Evolutionary conservation across 1,284 basidiomycete species (phyloP).

Genomic region (Apiotrichum gamsii): DNA sequence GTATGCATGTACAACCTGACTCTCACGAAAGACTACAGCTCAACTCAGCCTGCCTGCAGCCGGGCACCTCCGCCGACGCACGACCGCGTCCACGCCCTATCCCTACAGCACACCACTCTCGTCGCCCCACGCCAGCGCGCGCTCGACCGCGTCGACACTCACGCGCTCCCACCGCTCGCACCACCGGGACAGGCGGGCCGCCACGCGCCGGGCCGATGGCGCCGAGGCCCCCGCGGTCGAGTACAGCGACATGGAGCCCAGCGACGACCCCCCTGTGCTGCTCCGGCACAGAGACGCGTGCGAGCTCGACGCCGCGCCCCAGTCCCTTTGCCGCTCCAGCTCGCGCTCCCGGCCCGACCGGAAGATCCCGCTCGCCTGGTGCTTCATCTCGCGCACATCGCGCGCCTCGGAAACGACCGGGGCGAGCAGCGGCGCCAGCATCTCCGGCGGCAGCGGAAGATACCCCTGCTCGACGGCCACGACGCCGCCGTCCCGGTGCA

Average conservation of each 20-base stretch:
- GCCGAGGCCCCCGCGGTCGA: not conserved
- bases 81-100: no score
- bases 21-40: no score
- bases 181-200: slow-evolving; percentile 22
- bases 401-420: slow-evolving; percentile 21
- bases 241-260: no score
- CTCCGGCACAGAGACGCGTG: no score
- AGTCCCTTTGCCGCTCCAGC: no score
- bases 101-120: slow-evolving; percentile 10
- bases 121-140: slow-evolving; percentile 29
- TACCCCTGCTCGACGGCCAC: slow-evolving; percentile 29
- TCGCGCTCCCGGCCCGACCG: slow-evolving; percentile 8
- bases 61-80: no score
- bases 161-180: slow-evolving; percentile 40
- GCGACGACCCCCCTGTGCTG: no score
- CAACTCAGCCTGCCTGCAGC: no score
- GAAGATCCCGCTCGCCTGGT: slow-evolving; percentile 6
- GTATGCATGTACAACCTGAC: no score
- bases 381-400: not conserved
- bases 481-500: slow-evolving; percentile 26
- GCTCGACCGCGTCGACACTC: slow-evolving; percentile 29
- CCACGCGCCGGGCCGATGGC: slow-evolving; percentile 3
- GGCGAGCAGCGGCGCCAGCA: slow-evolving; percentile 29
- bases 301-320: no score
- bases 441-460: slow-evolving; percentile 28